phyloP scores from a whole-genome alignment of 2,329 filamentous ascomycete species.

The Alternaria tenuissima region DNA sequence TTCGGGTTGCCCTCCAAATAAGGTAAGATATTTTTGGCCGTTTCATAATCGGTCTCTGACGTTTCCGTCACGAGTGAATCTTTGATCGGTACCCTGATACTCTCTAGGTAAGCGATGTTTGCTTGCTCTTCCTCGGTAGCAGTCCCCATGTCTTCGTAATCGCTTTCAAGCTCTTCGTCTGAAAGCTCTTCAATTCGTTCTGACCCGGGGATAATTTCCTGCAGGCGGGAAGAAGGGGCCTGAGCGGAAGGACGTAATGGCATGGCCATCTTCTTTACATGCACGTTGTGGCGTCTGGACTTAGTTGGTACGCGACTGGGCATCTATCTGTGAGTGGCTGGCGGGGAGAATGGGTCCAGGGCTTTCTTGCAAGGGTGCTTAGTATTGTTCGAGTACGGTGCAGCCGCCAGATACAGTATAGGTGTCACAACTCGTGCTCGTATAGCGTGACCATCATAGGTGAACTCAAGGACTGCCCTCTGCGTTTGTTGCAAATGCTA shows the following conservation, averaged over 20 bases:
- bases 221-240: slow-evolving; percentile 33
- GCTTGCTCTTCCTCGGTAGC: slow-evolving; percentile 37
- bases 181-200: slow-evolving; percentile 49
- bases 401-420: slow-evolving; percentile 15
- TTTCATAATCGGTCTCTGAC: slow-evolving; percentile 72
- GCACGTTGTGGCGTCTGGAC: slow-evolving; percentile 2
- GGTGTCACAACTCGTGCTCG: slow-evolving; percentile 15
- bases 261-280: slow-evolving; percentile 37
- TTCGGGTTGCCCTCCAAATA: slow-evolving; percentile 67
- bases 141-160: slow-evolving; percentile 50
- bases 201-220: slow-evolving; percentile 36
- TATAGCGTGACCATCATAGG: neutral
- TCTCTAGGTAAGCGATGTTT: slow-evolving; percentile 41
- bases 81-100: slow-evolving; percentile 62
- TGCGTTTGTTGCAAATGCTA: slow-evolving; percentile 5
- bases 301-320: slow-evolving; percentile 17
- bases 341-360: slow-evolving; percentile 32
- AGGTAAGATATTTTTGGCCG: slow-evolving; percentile 72
- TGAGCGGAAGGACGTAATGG: slow-evolving; percentile 30
- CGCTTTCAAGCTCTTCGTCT: slow-evolving; percentile 37
- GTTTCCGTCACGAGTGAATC: slow-evolving; percentile 74
- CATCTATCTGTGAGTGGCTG: slow-evolving; percentile 31
- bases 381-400: slow-evolving; percentile 39
- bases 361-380: slow-evolving; percentile 22
- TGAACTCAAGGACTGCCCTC: slow-evolving; percentile 8